Percentiles rank a stretch among this genome's conserved stretches.
Evolutionary conservation across 2,329 filamentous ascomycete species (phyloP).

Genomic region (Botryotinia calthae): DNA sequence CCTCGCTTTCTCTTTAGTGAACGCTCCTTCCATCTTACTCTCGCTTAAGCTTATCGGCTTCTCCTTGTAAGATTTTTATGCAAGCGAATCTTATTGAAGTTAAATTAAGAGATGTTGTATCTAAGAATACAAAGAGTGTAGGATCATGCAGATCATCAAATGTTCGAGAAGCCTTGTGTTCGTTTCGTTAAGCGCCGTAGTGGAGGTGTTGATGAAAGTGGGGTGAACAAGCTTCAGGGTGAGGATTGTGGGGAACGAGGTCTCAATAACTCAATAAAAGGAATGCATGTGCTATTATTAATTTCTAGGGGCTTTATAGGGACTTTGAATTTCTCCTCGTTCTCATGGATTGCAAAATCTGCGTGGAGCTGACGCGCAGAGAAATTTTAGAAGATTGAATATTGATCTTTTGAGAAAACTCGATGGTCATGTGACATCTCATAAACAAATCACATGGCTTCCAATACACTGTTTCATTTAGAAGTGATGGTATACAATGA

Average conservation of each 20-base stretch:
- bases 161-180: neutral
- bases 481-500: too few relatives aligned
- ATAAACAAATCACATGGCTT: neutral
- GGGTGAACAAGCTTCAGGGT: neutral
- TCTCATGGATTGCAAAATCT: too few relatives aligned
- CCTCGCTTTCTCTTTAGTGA: neutral
- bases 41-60: neutral
- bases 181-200: neutral
- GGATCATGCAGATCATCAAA: neutral
- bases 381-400: neutral
- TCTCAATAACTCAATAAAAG: neutral
- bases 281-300: neutral
- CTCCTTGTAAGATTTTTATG: neutral
- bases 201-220: neutral
- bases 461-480: neutral
- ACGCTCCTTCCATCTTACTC: neutral
- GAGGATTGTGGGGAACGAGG: neutral
- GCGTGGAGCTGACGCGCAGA: too few relatives aligned
- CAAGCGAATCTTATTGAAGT: neutral
- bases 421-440: neutral
- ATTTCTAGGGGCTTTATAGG: neutral
- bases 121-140: neutral
- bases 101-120: neutral
- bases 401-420: neutral
- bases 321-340: neutral